Conservation (phyloP, 192 early-diverging fungal genomes). For the Lobosporangium transversale region DNA sequence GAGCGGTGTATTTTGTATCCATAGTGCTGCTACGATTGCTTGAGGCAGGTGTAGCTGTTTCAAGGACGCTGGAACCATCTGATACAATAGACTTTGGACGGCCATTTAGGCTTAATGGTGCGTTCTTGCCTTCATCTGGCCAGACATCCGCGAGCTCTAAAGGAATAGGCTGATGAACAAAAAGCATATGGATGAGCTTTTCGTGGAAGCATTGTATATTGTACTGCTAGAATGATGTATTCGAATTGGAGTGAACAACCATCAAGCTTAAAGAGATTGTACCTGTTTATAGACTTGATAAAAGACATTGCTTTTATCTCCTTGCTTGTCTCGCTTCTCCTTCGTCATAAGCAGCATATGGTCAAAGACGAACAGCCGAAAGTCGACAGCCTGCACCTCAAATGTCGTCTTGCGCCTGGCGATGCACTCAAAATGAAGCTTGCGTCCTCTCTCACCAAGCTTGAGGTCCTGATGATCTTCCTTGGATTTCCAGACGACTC, state of each 20-base stretch:
- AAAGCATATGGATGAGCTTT: no score
- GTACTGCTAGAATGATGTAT: no score
- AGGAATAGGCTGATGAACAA: constrained; percentile 73
- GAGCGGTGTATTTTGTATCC: constrained; percentile 1
- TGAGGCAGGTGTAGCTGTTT: not conserved
- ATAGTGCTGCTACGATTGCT: not conserved
- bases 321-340: constrained; percentile 64
- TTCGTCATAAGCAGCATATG: constrained; percentile 82
- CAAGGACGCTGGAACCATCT: no score
- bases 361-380: constrained; percentile 88
- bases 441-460: constrained; percentile 69
- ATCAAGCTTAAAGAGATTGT: no score
- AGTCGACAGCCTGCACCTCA: constrained; percentile 64
- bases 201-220: no score
- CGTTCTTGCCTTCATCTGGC: constrained; percentile 55
- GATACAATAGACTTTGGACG: not conserved
- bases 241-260: no score
- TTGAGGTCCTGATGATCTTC: constrained; percentile 70
- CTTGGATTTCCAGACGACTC: constrained; percentile 19
- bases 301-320: constrained; percentile 64
- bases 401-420: constrained; percentile 68
- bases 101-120: not conserved
- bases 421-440: constrained; percentile 78
- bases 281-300: constrained; percentile 38
- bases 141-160: constrained; percentile 73